These are phyloP conservation scores for Globisporangium paroecandrum DNA, from an alignment of 352 stramenopile genomes.

Conservation along the genomic window DNA sequence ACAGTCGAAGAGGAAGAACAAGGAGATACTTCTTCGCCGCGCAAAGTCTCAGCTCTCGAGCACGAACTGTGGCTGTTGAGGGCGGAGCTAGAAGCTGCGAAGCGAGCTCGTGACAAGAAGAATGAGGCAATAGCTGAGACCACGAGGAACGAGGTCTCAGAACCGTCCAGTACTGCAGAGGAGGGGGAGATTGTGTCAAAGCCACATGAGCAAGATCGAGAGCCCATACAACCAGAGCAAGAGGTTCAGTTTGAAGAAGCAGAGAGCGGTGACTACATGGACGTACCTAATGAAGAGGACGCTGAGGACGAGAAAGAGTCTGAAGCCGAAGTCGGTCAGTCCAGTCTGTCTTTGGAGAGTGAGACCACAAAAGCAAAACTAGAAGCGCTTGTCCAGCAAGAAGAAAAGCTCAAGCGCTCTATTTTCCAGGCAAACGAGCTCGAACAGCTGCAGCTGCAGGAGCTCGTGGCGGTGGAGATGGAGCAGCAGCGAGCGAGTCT, in stretches of 20 bases:
- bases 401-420: not conserved
- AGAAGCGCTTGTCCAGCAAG: not conserved
- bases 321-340: not conserved
- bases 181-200: not conserved
- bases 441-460: conserved; percentile 22
- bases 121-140: not conserved
- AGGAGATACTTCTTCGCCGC: not conserved
- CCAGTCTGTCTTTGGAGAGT: not conserved
- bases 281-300: not conserved
- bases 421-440: conserved; percentile 2
- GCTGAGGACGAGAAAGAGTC: not conserved
- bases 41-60: conserved; percentile 18
- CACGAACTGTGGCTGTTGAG: conserved; percentile 31
- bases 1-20: not conserved
- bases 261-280: not conserved
- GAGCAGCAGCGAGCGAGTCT: conserved; percentile 21
- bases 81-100: conserved; percentile 19
- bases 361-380: not conserved
- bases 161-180: not conserved
- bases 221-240: not conserved
- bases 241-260: not conserved
- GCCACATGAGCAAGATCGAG: not conserved
- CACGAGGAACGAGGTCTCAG: not conserved
- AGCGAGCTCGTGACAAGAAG: not conserved
- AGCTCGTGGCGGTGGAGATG: conserved; percentile 14